Evolutionary conservation across 148 eudicot genomes (phyloP), one percentile per base, ranked within the genome.

Genomic region (Euryodendron excelsum): DNA sequence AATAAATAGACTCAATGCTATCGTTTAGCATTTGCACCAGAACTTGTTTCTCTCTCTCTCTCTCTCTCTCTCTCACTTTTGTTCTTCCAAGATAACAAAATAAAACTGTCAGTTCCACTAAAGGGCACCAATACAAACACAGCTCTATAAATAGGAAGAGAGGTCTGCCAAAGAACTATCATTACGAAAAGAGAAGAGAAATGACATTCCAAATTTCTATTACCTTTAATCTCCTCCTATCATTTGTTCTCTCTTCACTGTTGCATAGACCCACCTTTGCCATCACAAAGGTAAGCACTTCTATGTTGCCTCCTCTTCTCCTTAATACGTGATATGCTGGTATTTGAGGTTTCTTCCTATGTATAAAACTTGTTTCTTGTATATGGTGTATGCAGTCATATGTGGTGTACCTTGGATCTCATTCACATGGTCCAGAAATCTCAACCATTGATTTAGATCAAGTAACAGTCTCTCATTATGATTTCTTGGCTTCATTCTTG

Each of bases 361-460:
- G 4, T 25, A n/a, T n/a, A n/a, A n/a, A 36, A 34, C 76, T 6
- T 60, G 48, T 45, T 10, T 55, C 58, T 61, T 60, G 52, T 73
- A 1, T 56, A 5, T 82, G 58, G 39, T 44, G 63, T 75, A n/a
- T n/a, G n/a, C n/a, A 89, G 92, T 81, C 92, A 17, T 93, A 90
- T 87, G 87, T 94, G 67, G 97, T 94, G 74, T 92, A 94, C 80
- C 78, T 92, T 84, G 98, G 98, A 81, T 92, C 78, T 81, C 91
- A 88, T 85, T 87, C 89, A 25, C 89, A 90, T 81, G 90, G 89
- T 28, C 34, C 25, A 6, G 72, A 82, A 47, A 72, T 71, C 15
- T 73, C 89, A 25, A 75, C 78, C 17, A 63, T 30, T 74, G 91
- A 91, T 77, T 74, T 73, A 3, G 76, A 84, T 48, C 82, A 81